Base-by-base conservation (phyloP, 768 basidiomycete genomes). In the Antrodiella citrinella region DNA sequence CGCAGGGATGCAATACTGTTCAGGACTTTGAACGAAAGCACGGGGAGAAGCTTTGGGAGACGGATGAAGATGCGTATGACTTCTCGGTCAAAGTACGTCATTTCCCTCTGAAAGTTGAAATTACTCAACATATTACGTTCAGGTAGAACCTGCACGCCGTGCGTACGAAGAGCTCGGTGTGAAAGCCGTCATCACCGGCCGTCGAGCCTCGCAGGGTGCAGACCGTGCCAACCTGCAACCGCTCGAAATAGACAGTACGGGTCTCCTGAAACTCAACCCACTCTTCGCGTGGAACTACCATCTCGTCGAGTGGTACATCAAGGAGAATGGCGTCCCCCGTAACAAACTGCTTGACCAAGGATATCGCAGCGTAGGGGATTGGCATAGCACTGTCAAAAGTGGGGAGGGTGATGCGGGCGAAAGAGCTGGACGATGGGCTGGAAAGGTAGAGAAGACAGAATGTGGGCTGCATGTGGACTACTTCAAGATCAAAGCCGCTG, bases 391-490 rank as follows among this genome's bases (percentile, higher is more conserved):
- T 0, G 67, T 65, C n/a, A 79, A 79, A 57, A 83, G 82, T 53
- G 83, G 78, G 0, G 72, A 70, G 7, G 78, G 86, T 39, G 90
- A 90, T 52, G 67, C 64, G 0, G 78, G 75, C 3, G 96, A 99
- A 68, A 78, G 96, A 21, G 82, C 86, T 1, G 95, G 95, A 1
- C 71, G 96, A 48, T 99, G 96, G 96, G 83, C 85, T 2, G 91
- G 88, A 4, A 84, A 77, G 63, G 74, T 76, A 53, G 71, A 71
- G 39, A 99, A 98, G 76, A 91, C 91, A 2, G 95, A 98, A 66
- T 98, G 96, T 65, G 96, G 96, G 2, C 65, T 99, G 54, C 95
- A 99, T 67, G 80, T 84, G 65, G 91, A 97, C 60, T 95, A 89
- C 64, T 93, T 86, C 61, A 71, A 75, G 57, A 78, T 90, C 79